These are phyloP conservation scores for Phytophthora litchii DNA, from an alignment of 352 stramenopile species.

Conservation along the genomic window DNA sequence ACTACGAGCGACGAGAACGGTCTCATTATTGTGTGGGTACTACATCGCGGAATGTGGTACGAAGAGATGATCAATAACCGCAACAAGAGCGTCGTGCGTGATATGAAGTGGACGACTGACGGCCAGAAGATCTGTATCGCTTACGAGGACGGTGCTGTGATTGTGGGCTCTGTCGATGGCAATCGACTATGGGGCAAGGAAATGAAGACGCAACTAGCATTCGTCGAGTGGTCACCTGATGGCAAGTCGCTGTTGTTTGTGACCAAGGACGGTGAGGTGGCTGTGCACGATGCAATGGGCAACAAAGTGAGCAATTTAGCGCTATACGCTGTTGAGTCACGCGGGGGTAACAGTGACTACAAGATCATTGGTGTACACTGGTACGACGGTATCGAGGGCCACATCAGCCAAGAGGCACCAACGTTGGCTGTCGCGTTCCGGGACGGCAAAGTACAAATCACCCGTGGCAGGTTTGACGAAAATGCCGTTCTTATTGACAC, in stretches of 20 bases:
- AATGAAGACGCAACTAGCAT: constrained; percentile 90
- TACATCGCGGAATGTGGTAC: constrained; percentile 94
- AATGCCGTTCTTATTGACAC: constrained; percentile 92
- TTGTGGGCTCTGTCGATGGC: constrained; percentile 94
- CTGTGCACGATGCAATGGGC: constrained; percentile 87
- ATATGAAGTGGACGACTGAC: constrained; percentile 96
- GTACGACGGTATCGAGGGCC: constrained; percentile 89
- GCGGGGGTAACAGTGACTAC: constrained; percentile 49
- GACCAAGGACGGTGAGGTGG: constrained; percentile 82
- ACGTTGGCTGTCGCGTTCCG: constrained; percentile 92
- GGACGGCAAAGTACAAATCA: constrained; percentile 92
- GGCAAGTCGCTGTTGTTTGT: constrained; percentile 90
- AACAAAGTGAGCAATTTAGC: constrained; percentile 86
- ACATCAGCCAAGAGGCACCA: constrained; percentile 87
- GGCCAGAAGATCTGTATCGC: constrained; percentile 96
- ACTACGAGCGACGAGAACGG: constrained; percentile 95
- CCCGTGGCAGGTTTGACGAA: constrained; percentile 85
- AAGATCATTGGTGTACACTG: constrained; percentile 86
- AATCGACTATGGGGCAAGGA: constrained; percentile 95
- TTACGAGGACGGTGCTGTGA: constrained; percentile 94
- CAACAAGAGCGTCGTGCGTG: constrained; percentile 93
- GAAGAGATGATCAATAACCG: constrained; percentile 98
- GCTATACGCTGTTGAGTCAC: constrained; percentile 76
- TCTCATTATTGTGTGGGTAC: constrained; percentile 96
- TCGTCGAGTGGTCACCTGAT: constrained; percentile 95